Conservation (phyloP, 108 stramenopile species). For the Nitzschia sp. region DNA sequence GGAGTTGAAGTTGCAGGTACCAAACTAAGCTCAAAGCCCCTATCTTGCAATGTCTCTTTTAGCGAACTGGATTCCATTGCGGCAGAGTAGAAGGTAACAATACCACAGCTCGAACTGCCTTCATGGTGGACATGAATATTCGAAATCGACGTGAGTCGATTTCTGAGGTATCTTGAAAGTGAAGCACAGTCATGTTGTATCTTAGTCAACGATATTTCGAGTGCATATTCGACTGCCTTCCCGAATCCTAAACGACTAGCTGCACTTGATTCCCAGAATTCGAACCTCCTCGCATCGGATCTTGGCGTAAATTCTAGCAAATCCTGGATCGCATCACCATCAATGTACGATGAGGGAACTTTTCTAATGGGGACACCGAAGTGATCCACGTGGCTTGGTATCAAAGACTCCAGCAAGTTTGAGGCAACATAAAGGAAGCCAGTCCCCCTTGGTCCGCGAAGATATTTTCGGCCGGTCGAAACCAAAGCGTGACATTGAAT, state of each 20-base stretch:
- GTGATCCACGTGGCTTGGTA: slow-evolving; percentile 59
- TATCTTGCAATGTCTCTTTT: slow-evolving; percentile 3
- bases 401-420: slow-evolving; percentile 21
- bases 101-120: slow-evolving; percentile 47
- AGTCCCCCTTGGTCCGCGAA: slow-evolving; percentile 80
- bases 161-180: slow-evolving; percentile 28
- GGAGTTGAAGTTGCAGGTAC: slow-evolving; percentile 71
- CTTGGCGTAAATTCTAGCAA: slow-evolving; percentile 34
- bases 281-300: slow-evolving; percentile 62
- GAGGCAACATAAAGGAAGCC: slow-evolving; percentile 71
- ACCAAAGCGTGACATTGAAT: slow-evolving; percentile 66
- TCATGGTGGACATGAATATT: slow-evolving; percentile 34
- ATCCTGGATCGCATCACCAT: slow-evolving; percentile 32
- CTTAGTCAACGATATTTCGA: slow-evolving; percentile 40
- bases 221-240: slow-evolving; percentile 52
- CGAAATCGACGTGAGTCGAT: slow-evolving; percentile 24
- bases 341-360: slow-evolving; percentile 23
- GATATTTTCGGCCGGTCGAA: slow-evolving; percentile 81
- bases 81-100: slow-evolving; percentile 44
- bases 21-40: slow-evolving; percentile 51
- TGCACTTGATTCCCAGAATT: slow-evolving; percentile 77
- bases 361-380: slow-evolving; percentile 38
- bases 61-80: slow-evolving; percentile 28
- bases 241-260: slow-evolving; percentile 67
- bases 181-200: slow-evolving; percentile 32